Evolutionary conservation across 1,139 yeast genomes (phyloP).

Genomic region (Spencermartinsiella ligniputridi): DNA sequence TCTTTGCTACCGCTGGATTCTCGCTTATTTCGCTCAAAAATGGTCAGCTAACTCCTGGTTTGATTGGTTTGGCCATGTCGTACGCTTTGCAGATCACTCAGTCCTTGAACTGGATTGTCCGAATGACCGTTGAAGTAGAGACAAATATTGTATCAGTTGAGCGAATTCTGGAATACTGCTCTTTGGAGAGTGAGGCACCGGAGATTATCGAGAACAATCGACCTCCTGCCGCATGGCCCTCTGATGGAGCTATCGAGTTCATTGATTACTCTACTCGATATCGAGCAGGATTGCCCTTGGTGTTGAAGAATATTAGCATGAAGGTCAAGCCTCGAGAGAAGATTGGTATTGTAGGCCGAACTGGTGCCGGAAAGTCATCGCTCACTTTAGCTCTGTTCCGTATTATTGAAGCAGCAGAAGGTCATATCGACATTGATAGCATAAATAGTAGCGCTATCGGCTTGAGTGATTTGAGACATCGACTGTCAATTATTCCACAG

Average conservation of each 20-base stretch:
- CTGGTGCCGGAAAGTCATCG: slow-evolving; percentile 87
- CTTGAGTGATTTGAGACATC: slow-evolving; percentile 75
- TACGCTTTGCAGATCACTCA: slow-evolving; percentile 92
- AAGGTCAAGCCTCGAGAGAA: slow-evolving; percentile 74
- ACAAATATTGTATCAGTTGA: slow-evolving; percentile 96
- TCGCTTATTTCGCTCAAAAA: slow-evolving; percentile 63
- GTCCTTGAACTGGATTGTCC: slow-evolving; percentile 91
- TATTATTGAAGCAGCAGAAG: slow-evolving; percentile 75
- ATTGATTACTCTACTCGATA: slow-evolving; percentile 77
- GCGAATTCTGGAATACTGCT: slow-evolving; percentile 83
- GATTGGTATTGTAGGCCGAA: slow-evolving; percentile 84
- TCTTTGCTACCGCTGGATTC: slow-evolving; percentile 79
- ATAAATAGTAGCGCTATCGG: slow-evolving; percentile 70
- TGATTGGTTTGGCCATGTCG: slow-evolving; percentile 88
- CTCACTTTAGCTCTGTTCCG: slow-evolving; percentile 85
- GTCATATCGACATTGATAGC: slow-evolving; percentile 70
- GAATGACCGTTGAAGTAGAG: slow-evolving; percentile 98
- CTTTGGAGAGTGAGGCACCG: slow-evolving; percentile 76
- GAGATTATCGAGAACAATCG: slow-evolving; percentile 62
- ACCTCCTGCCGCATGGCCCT: slow-evolving; percentile 77
- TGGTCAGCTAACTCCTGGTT: slow-evolving; percentile 77
- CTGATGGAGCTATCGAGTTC: slow-evolving; percentile 65
- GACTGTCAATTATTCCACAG: slow-evolving; percentile 89
- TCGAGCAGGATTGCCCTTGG: slow-evolving; percentile 78
- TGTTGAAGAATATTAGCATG: slow-evolving; percentile 66